Base-by-base conservation (phyloP, 208 protist genomes). In the Crithidia fasciculata region DNA sequence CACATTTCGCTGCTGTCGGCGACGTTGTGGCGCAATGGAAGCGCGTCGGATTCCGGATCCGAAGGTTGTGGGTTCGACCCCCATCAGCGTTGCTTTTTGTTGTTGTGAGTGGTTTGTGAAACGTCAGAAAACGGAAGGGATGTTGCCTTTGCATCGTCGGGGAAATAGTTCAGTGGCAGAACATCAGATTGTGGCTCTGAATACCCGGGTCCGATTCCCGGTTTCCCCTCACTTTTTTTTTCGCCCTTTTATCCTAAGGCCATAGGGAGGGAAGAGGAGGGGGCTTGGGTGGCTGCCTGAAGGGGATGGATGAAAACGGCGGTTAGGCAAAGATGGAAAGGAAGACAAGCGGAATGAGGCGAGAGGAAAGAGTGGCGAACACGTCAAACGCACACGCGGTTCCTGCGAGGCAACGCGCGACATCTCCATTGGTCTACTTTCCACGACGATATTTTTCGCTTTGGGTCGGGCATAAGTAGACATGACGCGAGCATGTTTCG, bases 161-260 rank as follows among this genome's bases (percentile, higher is more conserved):
- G 83, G 83, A 88, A 83, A 88, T 91, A 88, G 86, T 89, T 89
- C 86, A 91, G 83, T 91, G 86, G 88, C 83, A 91, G 86, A 90
- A 90, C 86, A 90, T 81, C 75, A 91, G 89, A 92, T 90, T 94
- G 87, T 92, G 85, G 87, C 87, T 92, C 89, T 91, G 81, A 87
- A 80, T 74, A 89, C 81, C 89, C 86, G 85, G 87, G 85, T 90
- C 81, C 89, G 87, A 94, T 94, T 89, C 89, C 89, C 86, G 89
- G 89, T 94, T 78, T 90, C 83, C 81, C 83, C 85, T 87, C 63
- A 45, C 6, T 79, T 85, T 87, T 88, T 81, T 49, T 49, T 49
- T 49, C 12, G 1, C 28, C 28, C 0, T 28, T 28, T 28, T 28
- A 2, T 28, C 28, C 28, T 28, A 28, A 1, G 28, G 28, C 28